Percentiles rank a stretch among this genome's conserved stretches.
These are phyloP conservation scores for Candida buenavistaensis DNA, from an alignment of 1,139 yeast species.

Conservation along the genomic window DNA sequence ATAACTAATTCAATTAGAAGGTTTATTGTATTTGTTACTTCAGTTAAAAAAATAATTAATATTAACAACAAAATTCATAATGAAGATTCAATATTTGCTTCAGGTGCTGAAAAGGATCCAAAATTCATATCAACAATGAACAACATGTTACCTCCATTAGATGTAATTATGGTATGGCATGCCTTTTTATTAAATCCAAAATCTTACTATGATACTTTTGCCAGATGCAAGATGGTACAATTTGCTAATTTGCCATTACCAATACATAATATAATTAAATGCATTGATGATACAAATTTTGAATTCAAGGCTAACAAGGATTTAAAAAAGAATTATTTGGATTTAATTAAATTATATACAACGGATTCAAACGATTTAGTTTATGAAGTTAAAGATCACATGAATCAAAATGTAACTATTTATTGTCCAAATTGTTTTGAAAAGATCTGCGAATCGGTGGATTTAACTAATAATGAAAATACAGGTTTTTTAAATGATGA, in stretches of 20 bases:
- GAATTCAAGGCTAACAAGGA: conserved; percentile 17
- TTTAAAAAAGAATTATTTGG: conserved; percentile 2
- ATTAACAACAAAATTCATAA: neutral
- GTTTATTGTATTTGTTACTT: conserved; percentile 27
- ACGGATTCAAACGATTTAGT: conserved; percentile 2
- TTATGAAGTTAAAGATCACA: neutral
- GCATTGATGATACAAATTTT: conserved; percentile 22
- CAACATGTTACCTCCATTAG: conserved; percentile 28
- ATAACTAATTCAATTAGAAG: conserved; percentile 29
- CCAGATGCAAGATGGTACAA: conserved; percentile 21
- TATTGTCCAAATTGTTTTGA: conserved; percentile 22
- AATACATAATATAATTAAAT: conserved; percentile 19
- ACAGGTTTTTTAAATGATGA: conserved; percentile 25
- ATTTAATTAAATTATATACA: conserved; percentile 3
- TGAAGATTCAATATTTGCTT: neutral
- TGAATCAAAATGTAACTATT: conserved; percentile 5
- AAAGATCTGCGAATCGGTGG: conserved; percentile 12
- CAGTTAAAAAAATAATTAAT: conserved; percentile 8
- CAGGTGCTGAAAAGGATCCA: conserved; percentile 1
- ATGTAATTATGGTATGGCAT: conserved; percentile 44
- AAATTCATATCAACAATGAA: conserved; percentile 1
- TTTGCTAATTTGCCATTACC: conserved; percentile 30
- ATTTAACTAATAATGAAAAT: conserved; percentile 15
- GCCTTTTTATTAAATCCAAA: conserved; percentile 18
- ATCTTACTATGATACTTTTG: conserved; percentile 27